Conservation (phyloP, 257 asterid genomes). For the Scutellaria baicalensis region DNA sequence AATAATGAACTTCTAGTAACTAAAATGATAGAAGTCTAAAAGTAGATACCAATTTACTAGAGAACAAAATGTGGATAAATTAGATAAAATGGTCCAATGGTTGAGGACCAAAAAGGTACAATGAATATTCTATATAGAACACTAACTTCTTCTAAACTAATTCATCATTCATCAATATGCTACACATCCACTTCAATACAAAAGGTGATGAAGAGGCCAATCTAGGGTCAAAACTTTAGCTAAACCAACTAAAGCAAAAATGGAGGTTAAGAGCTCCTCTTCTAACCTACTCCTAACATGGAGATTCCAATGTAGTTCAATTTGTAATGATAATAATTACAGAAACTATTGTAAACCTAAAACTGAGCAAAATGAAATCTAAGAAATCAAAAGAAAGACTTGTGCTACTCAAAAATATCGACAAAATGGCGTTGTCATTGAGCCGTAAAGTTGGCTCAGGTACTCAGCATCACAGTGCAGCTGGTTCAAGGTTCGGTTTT, state of each 20-base stretch:
- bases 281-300: conserved; percentile 12
- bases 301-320: not conserved
- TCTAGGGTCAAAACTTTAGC: not conserved
- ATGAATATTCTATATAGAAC: too few species aligned
- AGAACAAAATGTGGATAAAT: too few species aligned
- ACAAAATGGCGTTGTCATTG: not conserved
- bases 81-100: too few species aligned
- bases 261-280: conserved; percentile 4
- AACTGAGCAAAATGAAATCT: not conserved
- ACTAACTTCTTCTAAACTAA: too few species aligned
- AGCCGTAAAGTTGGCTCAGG: not conserved
- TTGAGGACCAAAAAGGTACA: too few species aligned
- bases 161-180: too few species aligned
- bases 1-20: too few species aligned
- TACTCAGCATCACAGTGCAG: not conserved
- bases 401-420: not conserved
- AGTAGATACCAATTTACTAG: too few species aligned
- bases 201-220: too few species aligned
- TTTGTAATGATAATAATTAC: not conserved
- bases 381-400: not conserved
- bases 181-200: too few species aligned
- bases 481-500: conserved; percentile 13
- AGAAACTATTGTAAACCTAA: not conserved
- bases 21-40: too few species aligned
- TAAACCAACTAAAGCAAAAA: not conserved